Evolutionary conservation across 176 grass and related monocot species (phyloP), one percentile per base, ranked within the genome.

Genomic region (Cenchrus americanus): DNA sequence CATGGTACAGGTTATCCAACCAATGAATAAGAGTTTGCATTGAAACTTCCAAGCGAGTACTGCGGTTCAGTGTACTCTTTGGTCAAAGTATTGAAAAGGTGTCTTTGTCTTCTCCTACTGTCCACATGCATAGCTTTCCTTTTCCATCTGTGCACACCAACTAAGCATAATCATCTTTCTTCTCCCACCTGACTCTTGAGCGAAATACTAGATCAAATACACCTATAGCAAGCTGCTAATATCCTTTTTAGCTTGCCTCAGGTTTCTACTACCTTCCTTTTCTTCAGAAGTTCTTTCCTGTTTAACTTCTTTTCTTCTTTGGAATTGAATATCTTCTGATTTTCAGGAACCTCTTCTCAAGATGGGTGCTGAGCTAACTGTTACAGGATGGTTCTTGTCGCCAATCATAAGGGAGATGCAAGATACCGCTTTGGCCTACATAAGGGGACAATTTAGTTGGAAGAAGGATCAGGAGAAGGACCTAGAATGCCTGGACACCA

Each of bases 381-480:
- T 89, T 49, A 79, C 79, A 0, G 89, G 89, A 79, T 94, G 92
- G 89, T 59, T 94, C 24, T 79, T 90, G 41, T 86, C 87, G 4
- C 92, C 92, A 26, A 88, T 92, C 48, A 90, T 92, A 65, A 69
- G 88, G 71, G 76, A 86, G 40, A 91, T 90, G 87, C 67, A 85
- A 4, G 81, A 88, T 50, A 83, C 61, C 6, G 89, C 84, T 13
- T 46, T 75, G 30, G 87, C 92, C 26, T 90, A 94, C 84, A 81
- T 89, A 76, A 83, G 26, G 24, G 83, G 84, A 12, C 87, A 88
- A 18, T 52, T 70, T 69, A 77, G 30, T 69, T 87, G 89, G 87
- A 32, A 72, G 69, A 87, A 81, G 67, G 92, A 86, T 43, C 71
- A 87, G 43, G 81, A 91, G 61, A 73, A 81, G 46, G 89, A 89